Conservation (phyloP, 1,284 basidiomycete species). For the Boletus sp. region DNA sequence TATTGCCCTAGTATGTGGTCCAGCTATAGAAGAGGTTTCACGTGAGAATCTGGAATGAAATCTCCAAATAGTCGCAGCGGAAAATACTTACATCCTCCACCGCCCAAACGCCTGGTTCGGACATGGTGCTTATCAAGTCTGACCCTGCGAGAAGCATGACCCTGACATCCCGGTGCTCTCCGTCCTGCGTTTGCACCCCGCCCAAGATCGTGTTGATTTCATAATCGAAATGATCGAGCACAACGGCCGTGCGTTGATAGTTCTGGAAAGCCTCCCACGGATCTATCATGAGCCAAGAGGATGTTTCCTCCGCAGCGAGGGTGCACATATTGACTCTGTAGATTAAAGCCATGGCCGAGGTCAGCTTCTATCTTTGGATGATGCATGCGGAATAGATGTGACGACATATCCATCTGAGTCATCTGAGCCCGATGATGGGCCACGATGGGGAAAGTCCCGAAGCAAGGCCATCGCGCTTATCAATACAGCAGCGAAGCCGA, state of each 20-base stretch:
- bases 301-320: conserved; percentile 78
- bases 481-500: conserved; percentile 10
- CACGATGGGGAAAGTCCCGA: conserved; percentile 15
- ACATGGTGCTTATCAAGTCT: conserved; percentile 97
- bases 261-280: conserved; percentile 94
- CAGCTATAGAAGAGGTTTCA: conserved; percentile 49
- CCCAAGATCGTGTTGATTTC: conserved; percentile 83
- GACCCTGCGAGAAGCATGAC: conserved; percentile 97
- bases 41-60: conserved; percentile 17
- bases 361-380: conserved; percentile 18
- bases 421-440: conserved; percentile 5
- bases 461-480: conserved; percentile 11
- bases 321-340: conserved; percentile 84
- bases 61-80: conserved; percentile 4
- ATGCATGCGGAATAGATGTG: conserved; percentile 2
- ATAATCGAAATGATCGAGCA: conserved; percentile 93
- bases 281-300: conserved; percentile 88
- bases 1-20: conserved; percentile 95
- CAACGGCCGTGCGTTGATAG: conserved; percentile 93
- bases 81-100: conserved; percentile 74
- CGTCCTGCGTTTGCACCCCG: conserved; percentile 63
- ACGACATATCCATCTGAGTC: conserved; percentile 9
- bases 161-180: conserved; percentile 59
- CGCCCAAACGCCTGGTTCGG: conserved; percentile 98
- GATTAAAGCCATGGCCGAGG: conserved; percentile 11